Conservation (phyloP, 2,329 filamentous ascomycete genomes). For the Dothideomycetes sp. region DNA sequence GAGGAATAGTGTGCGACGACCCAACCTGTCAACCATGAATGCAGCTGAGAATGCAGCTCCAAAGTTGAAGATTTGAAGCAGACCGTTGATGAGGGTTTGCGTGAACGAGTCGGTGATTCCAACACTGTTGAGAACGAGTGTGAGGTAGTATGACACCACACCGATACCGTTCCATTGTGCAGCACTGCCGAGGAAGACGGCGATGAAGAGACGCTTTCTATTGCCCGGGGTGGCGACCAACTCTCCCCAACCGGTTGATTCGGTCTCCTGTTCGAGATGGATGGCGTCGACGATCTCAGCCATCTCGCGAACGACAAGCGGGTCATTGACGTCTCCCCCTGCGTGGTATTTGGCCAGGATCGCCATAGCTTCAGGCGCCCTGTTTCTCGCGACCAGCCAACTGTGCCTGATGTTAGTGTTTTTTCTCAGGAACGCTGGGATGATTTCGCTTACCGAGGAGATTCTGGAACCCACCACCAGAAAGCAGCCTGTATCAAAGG, state of each 20-base stretch:
- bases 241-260: conserved; percentile 42
- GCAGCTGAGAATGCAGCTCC: conserved; percentile 42
- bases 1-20: conserved; percentile 24
- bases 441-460: conserved; percentile 39
- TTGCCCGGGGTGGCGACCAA: conserved; percentile 50
- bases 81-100: conserved; percentile 36
- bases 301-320: conserved; percentile 57
- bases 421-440: not conserved
- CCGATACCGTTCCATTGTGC: conserved; percentile 48
- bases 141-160: conserved; percentile 32
- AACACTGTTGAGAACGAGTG: conserved; percentile 22
- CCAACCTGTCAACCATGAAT: conserved; percentile 25
- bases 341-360: conserved; percentile 56
- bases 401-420: conserved; percentile 21
- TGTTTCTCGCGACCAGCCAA: conserved; percentile 56
- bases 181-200: conserved; percentile 36
- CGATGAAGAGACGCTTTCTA: conserved; percentile 42
- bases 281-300: conserved; percentile 59
- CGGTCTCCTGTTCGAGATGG: conserved; percentile 39
- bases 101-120: conserved; percentile 22
- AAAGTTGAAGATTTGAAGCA: conserved; percentile 52
- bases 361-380: conserved; percentile 52
- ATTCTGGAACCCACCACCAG: conserved; percentile 57
- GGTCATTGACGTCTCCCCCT: conserved; percentile 43
- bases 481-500: conserved; percentile 37